Base-by-base conservation (phyloP, 306 rosid species). In the Sophora flavescens region DNA sequence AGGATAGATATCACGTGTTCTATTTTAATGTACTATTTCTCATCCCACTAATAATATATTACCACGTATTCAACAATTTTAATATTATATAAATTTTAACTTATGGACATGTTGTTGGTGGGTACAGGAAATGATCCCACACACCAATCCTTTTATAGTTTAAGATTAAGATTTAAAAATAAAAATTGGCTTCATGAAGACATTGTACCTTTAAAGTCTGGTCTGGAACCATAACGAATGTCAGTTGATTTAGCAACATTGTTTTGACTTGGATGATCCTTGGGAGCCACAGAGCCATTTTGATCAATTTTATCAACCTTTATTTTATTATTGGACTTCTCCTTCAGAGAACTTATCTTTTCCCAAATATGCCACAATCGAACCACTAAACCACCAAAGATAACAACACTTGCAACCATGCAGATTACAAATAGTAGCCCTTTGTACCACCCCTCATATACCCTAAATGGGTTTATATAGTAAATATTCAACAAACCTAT, bases 131-230 rank as follows among this genome's bases (percentile, higher is more conserved):
- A n/a, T n/a, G n/a, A n/a, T n/a, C n/a, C n/a, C 6, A 30, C 63
- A 60, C 6, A 59, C 30, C 39, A 52, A 30, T 59, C 41, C 36
- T 58, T 8, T 45, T 26, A 60, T 63, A 45, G 30, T 79, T 47
- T 15, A 74, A 56, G 50, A 66, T 67, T 13, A 50, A 76, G 63
- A 30, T 61, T 75, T 60, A 36, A 2, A 1, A 56, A 8, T 14
- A 5, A 44, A 41, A 53, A 22, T 5, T 4, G 45, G 35, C 16
- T 75, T 66, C 45, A 48, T 85, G n/a, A n/a, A n/a, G n/a, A n/a
- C n/a, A n/a, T n/a, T n/a, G n/a, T n/a, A 89, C 98, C 96, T 76
- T 80, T 87, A 70, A 94, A 94, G 67, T 94, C 84, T 9, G 98
- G 98, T 80, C 97, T 85, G 17, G 80, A 65, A 58, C 98, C 98